Evolutionary conservation across 139 green algal species (phyloP), one percentile per base, ranked within the genome.

Genomic region (Micractinium sp.): DNA sequence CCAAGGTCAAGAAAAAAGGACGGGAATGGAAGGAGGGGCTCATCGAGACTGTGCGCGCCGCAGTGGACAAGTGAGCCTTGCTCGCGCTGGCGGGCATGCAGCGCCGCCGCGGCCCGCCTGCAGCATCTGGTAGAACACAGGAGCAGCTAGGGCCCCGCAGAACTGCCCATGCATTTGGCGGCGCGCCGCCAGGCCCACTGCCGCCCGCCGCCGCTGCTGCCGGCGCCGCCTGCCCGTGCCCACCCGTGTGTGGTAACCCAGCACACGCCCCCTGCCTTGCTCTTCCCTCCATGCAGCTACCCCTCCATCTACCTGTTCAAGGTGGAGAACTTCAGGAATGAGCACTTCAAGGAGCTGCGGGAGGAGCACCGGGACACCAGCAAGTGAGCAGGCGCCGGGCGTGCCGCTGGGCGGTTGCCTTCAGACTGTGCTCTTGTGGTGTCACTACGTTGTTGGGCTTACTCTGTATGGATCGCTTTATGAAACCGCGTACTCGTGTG

Each of bases 1-100:
- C 97, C 16, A 97, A 98, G 90, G 93, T 96, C 25, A 98, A 99
- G 91, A 99, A 99, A 93, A 99, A 99, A 91, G 94, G 91, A 67
- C 94, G 94, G 53, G 92, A 96, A 66, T 98, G 97, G 96, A 99
- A 99, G 91, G 96, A 97, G 77, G 95, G 94, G 1, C 81, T 99
- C 0, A 95, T 99, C 12, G 87, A 94, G 18, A 91, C 94, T 75
- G 95, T 97, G 14, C 93, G 96, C 35, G 92, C 95, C 2, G 88
- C 85, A 3, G 79, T 97, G 9, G 97, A 99, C 69, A 89, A 95
- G 95, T 99, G 84, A 93, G 94, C 87, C 74, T 31, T 80, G 74
- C 74, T 80, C 14, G n/a, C 73, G 39, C 63, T 71, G 27, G 79
- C 29, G 5, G 79, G 19, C 12, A 14, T 77, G n/a, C 56, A 61